These are phyloP conservation scores for Lupinus albus DNA, from an alignment of 306 rosid genomes.

Conservation along the genomic window DNA sequence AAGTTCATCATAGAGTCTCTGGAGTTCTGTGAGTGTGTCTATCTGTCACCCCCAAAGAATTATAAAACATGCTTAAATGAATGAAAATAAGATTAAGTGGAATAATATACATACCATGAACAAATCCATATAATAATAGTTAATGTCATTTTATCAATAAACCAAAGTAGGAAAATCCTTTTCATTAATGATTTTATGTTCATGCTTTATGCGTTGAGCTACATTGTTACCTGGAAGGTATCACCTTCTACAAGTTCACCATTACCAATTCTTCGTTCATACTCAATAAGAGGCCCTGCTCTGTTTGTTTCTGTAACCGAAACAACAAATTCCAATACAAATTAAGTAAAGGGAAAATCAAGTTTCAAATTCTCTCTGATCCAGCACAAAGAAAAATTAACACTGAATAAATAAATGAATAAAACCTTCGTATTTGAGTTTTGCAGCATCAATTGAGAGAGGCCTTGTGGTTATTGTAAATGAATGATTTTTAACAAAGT, in stretches of 20 bases:
- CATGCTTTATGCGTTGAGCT: not conserved
- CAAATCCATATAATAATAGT: constrained; percentile 27
- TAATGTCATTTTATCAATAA: constrained; percentile 30
- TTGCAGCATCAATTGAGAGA: constrained; percentile 55
- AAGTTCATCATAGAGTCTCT: constrained; percentile 90
- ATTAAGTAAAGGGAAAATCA: constrained; percentile 12
- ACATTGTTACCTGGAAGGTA: constrained; percentile 67
- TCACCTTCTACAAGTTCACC: constrained; percentile 93
- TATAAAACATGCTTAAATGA: constrained; percentile 20
- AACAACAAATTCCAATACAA: constrained; percentile 38
- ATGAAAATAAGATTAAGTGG: constrained; percentile 17
- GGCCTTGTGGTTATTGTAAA: constrained; percentile 53
- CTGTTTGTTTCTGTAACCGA: constrained; percentile 51
- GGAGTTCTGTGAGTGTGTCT: constrained; percentile 78
- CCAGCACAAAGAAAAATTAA: constrained; percentile 3
- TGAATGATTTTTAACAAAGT: constrained; percentile 35
- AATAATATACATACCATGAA: constrained; percentile 11
- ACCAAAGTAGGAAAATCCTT: constrained; percentile 27
- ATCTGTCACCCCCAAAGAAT: constrained; percentile 51
- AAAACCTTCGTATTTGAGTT: constrained; percentile 52
- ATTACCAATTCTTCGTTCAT: constrained; percentile 73
- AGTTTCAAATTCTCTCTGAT: constrained; percentile 19
- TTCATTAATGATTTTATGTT: constrained; percentile 14
- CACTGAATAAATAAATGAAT: not conserved
- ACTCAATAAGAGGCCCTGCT: constrained; percentile 92